A percentile compares a stretch with the other conserved stretches of the same genome.
These are phyloP conservation scores for Metschnikowia anglica DNA, from an alignment of 805 yeast genomes.

Conservation along the genomic window DNA sequence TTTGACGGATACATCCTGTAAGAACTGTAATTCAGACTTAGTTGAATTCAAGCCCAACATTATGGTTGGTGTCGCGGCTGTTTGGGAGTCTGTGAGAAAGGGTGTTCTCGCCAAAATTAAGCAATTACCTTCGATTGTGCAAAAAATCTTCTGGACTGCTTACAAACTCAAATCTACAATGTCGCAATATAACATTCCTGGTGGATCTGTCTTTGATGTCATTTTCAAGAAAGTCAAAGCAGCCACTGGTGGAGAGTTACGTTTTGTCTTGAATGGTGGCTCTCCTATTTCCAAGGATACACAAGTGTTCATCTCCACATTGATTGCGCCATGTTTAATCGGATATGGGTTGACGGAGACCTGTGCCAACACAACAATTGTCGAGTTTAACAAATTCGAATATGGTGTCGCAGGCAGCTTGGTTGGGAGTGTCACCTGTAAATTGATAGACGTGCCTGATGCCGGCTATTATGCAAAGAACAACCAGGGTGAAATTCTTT, in stretches of 20 bases:
- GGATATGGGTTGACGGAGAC: slow-evolving; percentile 98
- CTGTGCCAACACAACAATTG: slow-evolving; percentile 78
- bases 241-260: slow-evolving; percentile 91
- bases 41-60: slow-evolving; percentile 83
- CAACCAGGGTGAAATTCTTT: slow-evolving; percentile 88
- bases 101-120: slow-evolving; percentile 80
- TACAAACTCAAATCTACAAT: slow-evolving; percentile 69
- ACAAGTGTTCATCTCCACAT: slow-evolving; percentile 72
- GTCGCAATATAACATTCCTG: slow-evolving; percentile 68
- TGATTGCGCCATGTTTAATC: slow-evolving; percentile 81
- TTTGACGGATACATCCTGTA: slow-evolving; percentile 74
- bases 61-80: slow-evolving; percentile 99
- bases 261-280: slow-evolving; percentile 82
- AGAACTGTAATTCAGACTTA: slow-evolving; percentile 87
- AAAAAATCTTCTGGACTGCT: slow-evolving; percentile 87
- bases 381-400: slow-evolving; percentile 64
- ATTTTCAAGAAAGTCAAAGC: slow-evolving; percentile 85
- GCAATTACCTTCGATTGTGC: slow-evolving; percentile 61
- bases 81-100: slow-evolving; percentile 94
- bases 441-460: slow-evolving; percentile 86
- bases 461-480: slow-evolving; percentile 88
- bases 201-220: slow-evolving; percentile 68
- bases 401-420: slow-evolving; percentile 79
- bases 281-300: slow-evolving; percentile 82
- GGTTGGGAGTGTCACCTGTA: slow-evolving; percentile 79